These are phyloP conservation scores for Chlamydomonas urium DNA, from an alignment of 139 green algal species.

Conservation along the genomic window DNA sequence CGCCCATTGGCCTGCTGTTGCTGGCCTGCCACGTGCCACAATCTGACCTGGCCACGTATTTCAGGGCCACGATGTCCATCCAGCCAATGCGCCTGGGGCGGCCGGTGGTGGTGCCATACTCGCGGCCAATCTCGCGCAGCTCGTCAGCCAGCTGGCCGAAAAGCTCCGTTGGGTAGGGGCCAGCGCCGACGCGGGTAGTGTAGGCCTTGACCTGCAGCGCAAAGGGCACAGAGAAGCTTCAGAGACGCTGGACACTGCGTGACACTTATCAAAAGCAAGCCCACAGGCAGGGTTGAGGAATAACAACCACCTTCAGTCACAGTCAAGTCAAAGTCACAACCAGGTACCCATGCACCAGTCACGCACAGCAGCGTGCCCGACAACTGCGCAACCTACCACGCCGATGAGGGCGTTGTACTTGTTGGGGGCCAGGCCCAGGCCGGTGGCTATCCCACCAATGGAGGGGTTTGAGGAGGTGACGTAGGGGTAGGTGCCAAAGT, in stretches of 20 bases:
- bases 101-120: constrained; percentile 98
- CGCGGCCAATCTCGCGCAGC: constrained; percentile 68
- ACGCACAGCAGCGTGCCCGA: too few species aligned
- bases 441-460: constrained; percentile 89
- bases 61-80: constrained; percentile 94
- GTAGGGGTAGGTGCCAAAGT: constrained; percentile 99
- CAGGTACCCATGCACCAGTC: too few species aligned
- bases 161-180: constrained; percentile 97
- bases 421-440: constrained; percentile 88
- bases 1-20: too few species aligned
- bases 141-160: constrained; percentile 81
- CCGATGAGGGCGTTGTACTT: constrained; percentile 87
- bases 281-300: too few species aligned
- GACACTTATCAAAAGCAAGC: too few species aligned
- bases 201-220: constrained; percentile 94
- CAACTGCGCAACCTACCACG: constrained; percentile 79
- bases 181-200: constrained; percentile 93
- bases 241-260: too few species aligned
- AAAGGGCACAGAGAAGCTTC: too few species aligned
- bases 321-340: too few species aligned
- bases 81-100: constrained; percentile 91
- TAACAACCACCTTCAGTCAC: too few species aligned
- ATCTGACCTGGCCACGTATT: constrained; percentile 54
- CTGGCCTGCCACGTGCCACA: too few species aligned
- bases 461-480: constrained; percentile 97